Base-by-base conservation (phyloP, 2,329 filamentous ascomycete species). In the Alternaria sp. region DNA sequence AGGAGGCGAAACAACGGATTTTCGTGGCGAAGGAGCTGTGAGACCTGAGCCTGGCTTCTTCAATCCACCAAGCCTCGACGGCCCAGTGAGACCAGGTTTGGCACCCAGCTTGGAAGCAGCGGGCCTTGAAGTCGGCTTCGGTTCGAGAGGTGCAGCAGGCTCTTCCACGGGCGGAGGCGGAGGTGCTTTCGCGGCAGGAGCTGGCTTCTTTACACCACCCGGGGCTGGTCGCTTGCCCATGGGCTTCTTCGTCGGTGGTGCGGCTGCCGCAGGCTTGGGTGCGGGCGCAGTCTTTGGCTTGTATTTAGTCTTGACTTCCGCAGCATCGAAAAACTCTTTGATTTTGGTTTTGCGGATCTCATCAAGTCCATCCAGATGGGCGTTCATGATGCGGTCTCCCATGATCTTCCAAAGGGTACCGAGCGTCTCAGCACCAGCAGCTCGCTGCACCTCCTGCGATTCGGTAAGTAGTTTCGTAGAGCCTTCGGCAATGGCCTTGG, bases 331-430 rank as follows among this genome's bases (percentile, higher is more conserved):
- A 77, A 88, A 98, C 77, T 99, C 95, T 81, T 96, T 97, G 77
- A 98, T 91, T 79, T 97, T 99, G 63, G 85, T 91, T 81, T 97
- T 98, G 62, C 94, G 88, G 67, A 98, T 98, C 24, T 99, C 95
- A 75, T 99, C 95, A 3, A 99, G 84, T 3, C 93, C 93, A 65
- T 94, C 94, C 16, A 99, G 82, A 76, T 96, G 91, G 8, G 92
- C 91, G 43, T 91, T 93, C 95, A 99, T 99, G 53, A 92, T 92
- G 58, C 95, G 88, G 79, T 99, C 96, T 42, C 95, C 94, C 82
- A 98, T 92, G 56, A 99, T 98, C 82, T 98, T 99, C 95, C 97
- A 98, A 51, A 99, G 80, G 0, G 94, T 97, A 65, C 96, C 95
- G 3, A 99, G 83, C 34, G 95, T 89, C 78, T 99, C 95, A 14